Conservation (phyloP, 176 grass and related monocot species). For the Eremochloa ophiuroides region DNA sequence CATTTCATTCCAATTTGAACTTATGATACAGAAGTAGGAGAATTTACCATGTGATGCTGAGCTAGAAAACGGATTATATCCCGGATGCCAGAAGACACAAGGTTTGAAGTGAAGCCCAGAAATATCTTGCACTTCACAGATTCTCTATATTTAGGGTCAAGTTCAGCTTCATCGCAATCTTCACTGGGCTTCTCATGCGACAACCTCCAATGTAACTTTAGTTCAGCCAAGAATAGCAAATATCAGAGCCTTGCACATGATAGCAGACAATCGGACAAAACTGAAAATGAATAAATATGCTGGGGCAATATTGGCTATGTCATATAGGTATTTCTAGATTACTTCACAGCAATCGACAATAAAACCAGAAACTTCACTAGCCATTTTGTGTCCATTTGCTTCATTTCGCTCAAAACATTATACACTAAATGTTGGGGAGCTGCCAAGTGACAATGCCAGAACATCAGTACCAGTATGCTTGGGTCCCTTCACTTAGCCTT, state of each 20-base stretch:
- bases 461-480: background rate
- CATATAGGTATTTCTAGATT: background rate
- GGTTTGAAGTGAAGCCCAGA: conserved; percentile 96
- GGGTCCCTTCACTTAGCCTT: background rate
- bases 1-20: background rate
- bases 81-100: conserved; percentile 82
- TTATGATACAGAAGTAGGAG: background rate
- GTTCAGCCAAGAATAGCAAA: conserved; percentile 8
- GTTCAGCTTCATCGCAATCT: conserved; percentile 56
- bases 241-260: background rate
- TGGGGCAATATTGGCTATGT: background rate
- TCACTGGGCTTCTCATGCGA: conserved; percentile 55
- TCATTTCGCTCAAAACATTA: background rate
- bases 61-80: conserved; percentile 77
- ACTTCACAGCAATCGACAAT: background rate
- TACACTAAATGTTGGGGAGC: background rate
- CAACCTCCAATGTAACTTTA: conserved; percentile 90
- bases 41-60: conserved; percentile 86
- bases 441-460: too few species aligned
- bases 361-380: background rate
- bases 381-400: background rate
- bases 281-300: background rate
- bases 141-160: conserved; percentile 64
- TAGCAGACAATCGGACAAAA: background rate
- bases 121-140: conserved; percentile 95